Base-by-base conservation (phyloP, 306 rosid species). In the Ochetophila trinervis region DNA sequence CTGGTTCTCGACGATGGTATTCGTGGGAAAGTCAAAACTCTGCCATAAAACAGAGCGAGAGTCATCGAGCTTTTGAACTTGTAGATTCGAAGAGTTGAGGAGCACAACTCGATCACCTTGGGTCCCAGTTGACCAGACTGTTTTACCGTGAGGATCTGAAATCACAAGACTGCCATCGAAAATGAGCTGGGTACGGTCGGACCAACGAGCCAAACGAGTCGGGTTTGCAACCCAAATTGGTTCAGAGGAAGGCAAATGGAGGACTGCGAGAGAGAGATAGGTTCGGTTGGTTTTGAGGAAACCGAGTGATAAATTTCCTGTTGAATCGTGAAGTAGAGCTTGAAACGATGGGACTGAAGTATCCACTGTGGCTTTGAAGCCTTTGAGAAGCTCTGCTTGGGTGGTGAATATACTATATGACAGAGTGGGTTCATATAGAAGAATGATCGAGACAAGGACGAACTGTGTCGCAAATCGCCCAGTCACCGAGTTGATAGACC, bases 161-260 rank as follows among this genome's bases (percentile, higher is more conserved):
- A 89, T 51, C 4, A 84, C 69, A 14, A 93, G 86, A 15, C 83
- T 86, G 48, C 98, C 98, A 35, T 89, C 86, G 79, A 93, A 93
- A 66, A 52, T 68, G 68, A 93, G 74, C 62, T 65, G 73, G 1
- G 97, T 84, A 12, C 69, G 37, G 69, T 63, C 74, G 52, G 96
- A 69, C 97, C 98, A 89, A 16, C 56, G 60, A 0, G 83, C 80
- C 0, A 65, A 24, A 13, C 30, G 74, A 0, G 74, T 59, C 8
- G 85, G 85, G 70, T 84, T 80, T 20, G 93, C 95, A 18, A 72
- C 34, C 98, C 98, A 93, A 62, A 93, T 60, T 0, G 82, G 80
- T 45, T 82, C 81, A 0, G 84, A 74, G 30, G 98, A 93, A 2
- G 85, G 68, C 49, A 86, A 71, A 76, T 93, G 98, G 53, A 93